These are phyloP conservation scores for Diaporthe citrichinensis DNA, from an alignment of 2,329 filamentous ascomycete species.

Conservation along the genomic window DNA sequence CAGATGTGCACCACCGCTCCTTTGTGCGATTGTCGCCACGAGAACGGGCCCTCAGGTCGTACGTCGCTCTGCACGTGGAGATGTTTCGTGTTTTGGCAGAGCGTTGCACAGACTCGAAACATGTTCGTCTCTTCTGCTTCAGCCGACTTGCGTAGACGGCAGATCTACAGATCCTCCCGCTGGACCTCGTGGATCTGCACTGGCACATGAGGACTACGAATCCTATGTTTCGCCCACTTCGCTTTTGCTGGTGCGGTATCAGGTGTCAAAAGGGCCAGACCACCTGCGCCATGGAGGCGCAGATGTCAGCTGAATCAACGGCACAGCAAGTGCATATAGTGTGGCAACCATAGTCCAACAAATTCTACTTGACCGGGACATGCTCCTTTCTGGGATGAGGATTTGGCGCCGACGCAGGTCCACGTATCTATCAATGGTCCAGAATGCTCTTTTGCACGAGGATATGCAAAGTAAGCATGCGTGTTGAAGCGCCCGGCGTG, in stretches of 20 bases:
- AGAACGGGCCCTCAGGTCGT: slow-evolving; percentile 7
- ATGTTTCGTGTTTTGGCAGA: slow-evolving; percentile 5
- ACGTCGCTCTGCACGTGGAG: slow-evolving; percentile 19
- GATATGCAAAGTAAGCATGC: neutral
- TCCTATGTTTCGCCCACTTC: slow-evolving; percentile 9
- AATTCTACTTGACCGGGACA: neutral
- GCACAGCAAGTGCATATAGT: slow-evolving; percentile 12
- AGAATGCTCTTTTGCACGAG: neutral
- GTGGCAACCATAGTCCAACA: slow-evolving; percentile 6
- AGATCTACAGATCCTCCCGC: slow-evolving; percentile 11
- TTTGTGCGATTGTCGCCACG: neutral
- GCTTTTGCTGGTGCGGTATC: neutral
- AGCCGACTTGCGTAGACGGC: neutral
- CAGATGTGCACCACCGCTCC: neutral
- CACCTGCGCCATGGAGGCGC: slow-evolving; percentile 19
- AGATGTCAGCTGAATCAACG: neutral
- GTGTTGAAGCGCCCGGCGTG: neutral
- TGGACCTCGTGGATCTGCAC: neutral
- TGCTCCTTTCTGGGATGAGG: neutral
- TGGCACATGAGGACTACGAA: neutral
- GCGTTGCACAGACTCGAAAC: slow-evolving; percentile 24
- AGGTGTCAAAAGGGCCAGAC: neutral
- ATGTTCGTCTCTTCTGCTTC: neutral
- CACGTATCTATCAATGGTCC: neutral
- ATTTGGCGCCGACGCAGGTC: neutral